Conservation (phyloP, 495 filamentous ascomycete species). For the Beverwykella pulmonaria region DNA sequence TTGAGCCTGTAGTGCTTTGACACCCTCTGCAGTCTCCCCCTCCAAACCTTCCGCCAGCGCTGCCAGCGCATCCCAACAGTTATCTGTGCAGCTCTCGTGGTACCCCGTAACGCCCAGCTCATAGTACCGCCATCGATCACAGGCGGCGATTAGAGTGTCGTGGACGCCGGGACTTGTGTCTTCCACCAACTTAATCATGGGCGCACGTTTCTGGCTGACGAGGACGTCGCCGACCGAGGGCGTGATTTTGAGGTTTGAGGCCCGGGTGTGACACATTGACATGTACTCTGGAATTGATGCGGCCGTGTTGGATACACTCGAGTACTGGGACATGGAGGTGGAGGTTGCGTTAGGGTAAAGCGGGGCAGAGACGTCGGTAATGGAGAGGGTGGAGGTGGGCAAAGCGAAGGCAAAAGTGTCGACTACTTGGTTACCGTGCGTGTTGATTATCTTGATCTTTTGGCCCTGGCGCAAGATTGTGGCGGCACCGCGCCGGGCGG, state of each 20-base stretch:
- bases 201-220: constrained; percentile 44
- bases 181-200: constrained; percentile 47
- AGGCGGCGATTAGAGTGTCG: constrained; percentile 50
- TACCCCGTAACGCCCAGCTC: constrained; percentile 44
- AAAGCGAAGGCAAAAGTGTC: constrained; percentile 55
- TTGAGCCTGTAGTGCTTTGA: constrained; percentile 20
- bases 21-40: constrained; percentile 1
- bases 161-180: constrained; percentile 51
- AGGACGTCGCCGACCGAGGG: constrained; percentile 45
- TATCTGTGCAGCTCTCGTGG: constrained; percentile 52
- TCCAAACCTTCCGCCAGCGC: constrained; percentile 17
- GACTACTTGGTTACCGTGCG: constrained; percentile 56
- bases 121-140: constrained; percentile 47
- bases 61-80: constrained; percentile 47
- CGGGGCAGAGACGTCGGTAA: constrained; percentile 22
- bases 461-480: constrained; percentile 46
- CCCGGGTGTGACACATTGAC: constrained; percentile 51
- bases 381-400: constrained; percentile 33
- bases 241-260: constrained; percentile 40
- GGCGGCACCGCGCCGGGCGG: constrained; percentile 51
- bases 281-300: constrained; percentile 40
- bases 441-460: constrained; percentile 56
- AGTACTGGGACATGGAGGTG: constrained; percentile 13
- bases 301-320: constrained; percentile 24
- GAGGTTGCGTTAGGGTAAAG: constrained; percentile 30